Base-by-base conservation (phyloP, 768 basidiomycete genomes). In the Gyrodon lividus region DNA sequence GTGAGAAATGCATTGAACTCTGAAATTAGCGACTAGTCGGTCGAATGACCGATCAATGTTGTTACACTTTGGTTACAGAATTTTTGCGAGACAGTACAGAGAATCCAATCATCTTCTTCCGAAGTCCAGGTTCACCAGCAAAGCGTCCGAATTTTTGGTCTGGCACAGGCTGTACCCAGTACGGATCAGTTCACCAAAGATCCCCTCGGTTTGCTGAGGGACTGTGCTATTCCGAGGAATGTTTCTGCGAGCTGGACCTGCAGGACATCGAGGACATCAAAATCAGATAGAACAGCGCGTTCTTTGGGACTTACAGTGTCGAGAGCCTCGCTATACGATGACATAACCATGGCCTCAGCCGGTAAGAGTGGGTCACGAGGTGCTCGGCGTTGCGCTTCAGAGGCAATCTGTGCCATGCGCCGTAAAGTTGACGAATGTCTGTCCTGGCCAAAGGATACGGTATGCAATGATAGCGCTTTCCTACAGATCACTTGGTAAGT, bases 161-260 rank as follows among this genome's bases (percentile, higher is more conserved):
- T 26, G 5, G 24, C 24, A 26, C 24, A 26, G 5, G n/a, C n/a
- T n/a, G n/a, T 8, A 5, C 24, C 9, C 1, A 9, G 30, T 1
- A 30, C 3, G 9, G 77, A 48, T 79, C 78, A 63, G 60, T 79
- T 78, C 20, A 80, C 61, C 46, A 46, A 22, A 13, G 46, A 33
- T 13, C 46, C 46, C 30, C 46, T 38, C 13, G 46, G 38, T 38
- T 48, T 48, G 34, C 46, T 39, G 9, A 14, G 43, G 17, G 31
- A 23, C 14, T 19, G n/a, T 31, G 50, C 33, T 35, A 43, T 50
- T 43, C 50, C 23, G 4, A 20, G 23, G 34, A 24, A 48, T 8
- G 79, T 75, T 57, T 79, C 73, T 4, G 80, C 74, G 20, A 81
- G 69, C 46, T 69, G 72, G 28, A 80, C 71, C 79, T 81, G 48